Percentiles rank a stretch among this genome's conserved stretches.
These are phyloP conservation scores for Ocimum tenuiflorum DNA, from an alignment of 257 asterid genomes.

Conservation along the genomic window DNA sequence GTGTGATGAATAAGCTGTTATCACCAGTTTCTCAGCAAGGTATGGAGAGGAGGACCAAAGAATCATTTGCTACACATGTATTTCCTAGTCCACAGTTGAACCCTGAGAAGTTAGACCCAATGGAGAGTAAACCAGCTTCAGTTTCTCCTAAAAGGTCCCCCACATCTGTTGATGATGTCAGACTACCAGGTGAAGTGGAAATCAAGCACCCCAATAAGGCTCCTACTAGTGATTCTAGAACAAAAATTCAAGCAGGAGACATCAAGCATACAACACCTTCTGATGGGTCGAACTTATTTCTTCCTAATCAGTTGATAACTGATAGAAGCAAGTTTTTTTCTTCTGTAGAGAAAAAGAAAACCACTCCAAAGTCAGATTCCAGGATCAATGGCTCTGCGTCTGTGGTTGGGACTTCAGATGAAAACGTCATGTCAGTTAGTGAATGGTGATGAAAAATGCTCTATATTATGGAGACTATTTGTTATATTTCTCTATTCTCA, in stretches of 20 bases:
- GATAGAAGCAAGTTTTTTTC: conserved; percentile 44
- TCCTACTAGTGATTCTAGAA: conserved; percentile 29
- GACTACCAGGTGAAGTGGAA: conserved; percentile 32
- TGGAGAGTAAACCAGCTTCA: conserved; percentile 34
- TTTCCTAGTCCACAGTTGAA: conserved; percentile 30
- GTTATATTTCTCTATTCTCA: conserved; percentile 27
- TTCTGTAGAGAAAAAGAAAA: conserved; percentile 41
- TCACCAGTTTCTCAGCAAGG: conserved; percentile 35
- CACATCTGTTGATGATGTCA: conserved; percentile 26
- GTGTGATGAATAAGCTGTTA: conserved; percentile 21
- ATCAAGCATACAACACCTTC: conserved; percentile 26
- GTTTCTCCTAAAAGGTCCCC: conserved; percentile 49
- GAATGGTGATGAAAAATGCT: conserved; percentile 43
- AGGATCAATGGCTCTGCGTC: conserved; percentile 29
- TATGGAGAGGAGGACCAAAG: conserved; percentile 35
- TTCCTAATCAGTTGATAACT: conserved; percentile 30
- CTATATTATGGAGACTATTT: background rate
- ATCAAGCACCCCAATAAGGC: conserved; percentile 37
- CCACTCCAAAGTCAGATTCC: conserved; percentile 38
- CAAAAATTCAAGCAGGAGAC: conserved; percentile 37
- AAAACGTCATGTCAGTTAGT: conserved; percentile 24
- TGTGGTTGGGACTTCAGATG: conserved; percentile 33
- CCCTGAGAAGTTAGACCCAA: conserved; percentile 26
- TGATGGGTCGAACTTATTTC: conserved; percentile 30
- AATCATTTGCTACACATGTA: conserved; percentile 22